Conservation (phyloP, 495 filamentous ascomycete species). For the Astrothelium macrocarpum region DNA sequence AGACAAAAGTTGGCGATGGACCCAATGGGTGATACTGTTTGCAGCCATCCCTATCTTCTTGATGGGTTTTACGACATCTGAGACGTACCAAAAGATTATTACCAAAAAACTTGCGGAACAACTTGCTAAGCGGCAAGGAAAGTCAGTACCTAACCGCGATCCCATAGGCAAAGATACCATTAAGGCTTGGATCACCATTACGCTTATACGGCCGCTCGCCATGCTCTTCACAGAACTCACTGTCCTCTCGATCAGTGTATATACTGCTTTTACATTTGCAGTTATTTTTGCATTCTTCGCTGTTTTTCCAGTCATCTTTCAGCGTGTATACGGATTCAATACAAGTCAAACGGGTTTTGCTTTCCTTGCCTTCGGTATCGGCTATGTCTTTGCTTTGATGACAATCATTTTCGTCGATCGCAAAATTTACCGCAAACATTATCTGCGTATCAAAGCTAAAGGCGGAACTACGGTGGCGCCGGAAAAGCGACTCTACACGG, state of each 20-base stretch:
- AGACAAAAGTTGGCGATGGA: constrained; percentile 32
- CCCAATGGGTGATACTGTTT: constrained; percentile 33
- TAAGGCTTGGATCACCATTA: constrained; percentile 29
- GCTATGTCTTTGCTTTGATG: constrained; percentile 32
- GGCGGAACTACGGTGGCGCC: constrained; percentile 28
- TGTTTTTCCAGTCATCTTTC: constrained; percentile 45
- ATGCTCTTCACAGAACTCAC: constrained; percentile 39
- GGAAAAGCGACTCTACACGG: constrained; percentile 37
- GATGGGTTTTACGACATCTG: constrained; percentile 28
- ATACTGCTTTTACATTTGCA: constrained; percentile 43
- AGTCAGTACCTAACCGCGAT: constrained; percentile 22
- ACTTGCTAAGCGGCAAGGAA: too few relatives aligned
- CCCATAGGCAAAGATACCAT: constrained; percentile 15
- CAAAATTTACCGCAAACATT: constrained; percentile 21
- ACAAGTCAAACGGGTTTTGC: constrained; percentile 39
- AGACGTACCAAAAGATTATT: constrained; percentile 31
- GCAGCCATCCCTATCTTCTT: constrained; percentile 27
- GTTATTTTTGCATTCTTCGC: constrained; percentile 49
- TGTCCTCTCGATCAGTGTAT: constrained; percentile 42
- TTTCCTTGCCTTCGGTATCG: constrained; percentile 44
- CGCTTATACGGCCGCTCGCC: constrained; percentile 30
- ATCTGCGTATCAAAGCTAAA: constrained; percentile 29
- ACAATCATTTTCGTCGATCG: constrained; percentile 37
- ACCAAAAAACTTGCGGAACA: constrained; percentile 28
- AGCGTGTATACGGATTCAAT: constrained; percentile 40